Base-by-base conservation (phyloP, 2,329 filamentous ascomycete genomes). In the Botrytis tulipae region DNA sequence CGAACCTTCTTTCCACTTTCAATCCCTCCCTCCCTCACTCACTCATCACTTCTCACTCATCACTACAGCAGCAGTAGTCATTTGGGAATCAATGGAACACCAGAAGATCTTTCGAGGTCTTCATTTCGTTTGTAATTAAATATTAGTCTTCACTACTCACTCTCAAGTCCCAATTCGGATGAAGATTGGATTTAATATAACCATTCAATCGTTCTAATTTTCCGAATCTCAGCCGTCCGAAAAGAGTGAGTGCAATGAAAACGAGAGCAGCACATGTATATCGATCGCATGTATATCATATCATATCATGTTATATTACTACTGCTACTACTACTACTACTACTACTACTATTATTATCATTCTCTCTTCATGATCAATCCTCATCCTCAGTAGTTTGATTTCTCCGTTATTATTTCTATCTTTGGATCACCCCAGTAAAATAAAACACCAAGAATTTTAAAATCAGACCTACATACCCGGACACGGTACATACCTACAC, bases 91-190 rank as follows among this genome's bases (percentile, higher is more conserved):
- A 25, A 68, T 57, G 65, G 65, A 57, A 68, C 65, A 68, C 65
- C 37, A 40, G 65, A 68, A 22, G 65, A 68, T 68, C 46, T 42
- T 68, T 20, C 20, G 37, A 54, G 8, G 4, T 22, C 46, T 68
- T 68, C 65, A 68, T 68, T 68, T 68, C 65, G 65, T 68, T 68
- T 68, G 37, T 66, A 48, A 66, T 66, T 66, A 66, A 66, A n/a
- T 42, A 20, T 46, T 46, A 46, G 40, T 65, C 14, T 22, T 65
- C 62, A 32, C n/a, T 48, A 54, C 12, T 51, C 42, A 6, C 46
- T 37, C 46, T 54, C 65, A 40, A 67, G 3, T 57, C 51, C n/a
- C 46, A 16, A 61, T 37, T 40, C 16, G 65, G 35, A 57, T 8
- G 35, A 68, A 68, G 14, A 68, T n/a, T 54, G 46, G 22, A 67